Conservation (phyloP, 164 flowering plant genomes). For the Paratinospora sagittata region DNA sequence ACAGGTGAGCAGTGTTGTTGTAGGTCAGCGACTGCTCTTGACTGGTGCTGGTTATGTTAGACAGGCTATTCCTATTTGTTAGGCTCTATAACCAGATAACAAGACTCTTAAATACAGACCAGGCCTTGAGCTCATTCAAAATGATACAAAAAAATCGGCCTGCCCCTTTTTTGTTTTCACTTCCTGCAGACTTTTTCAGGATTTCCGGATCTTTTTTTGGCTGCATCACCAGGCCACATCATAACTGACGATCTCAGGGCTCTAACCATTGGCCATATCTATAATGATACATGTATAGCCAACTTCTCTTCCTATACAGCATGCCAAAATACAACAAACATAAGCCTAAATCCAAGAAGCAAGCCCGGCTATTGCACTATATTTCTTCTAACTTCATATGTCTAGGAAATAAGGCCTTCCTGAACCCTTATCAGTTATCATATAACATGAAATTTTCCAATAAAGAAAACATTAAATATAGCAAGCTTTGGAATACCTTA, state of each 20-base stretch:
- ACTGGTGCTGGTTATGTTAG: background rate
- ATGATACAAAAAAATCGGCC: background rate
- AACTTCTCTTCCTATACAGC: background rate
- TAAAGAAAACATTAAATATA: background rate
- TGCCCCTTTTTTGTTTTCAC: background rate
- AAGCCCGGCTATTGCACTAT: too few species aligned
- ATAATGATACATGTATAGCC: background rate
- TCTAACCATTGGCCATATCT: background rate
- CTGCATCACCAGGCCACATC: too few species aligned
- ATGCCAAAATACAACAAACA: background rate
- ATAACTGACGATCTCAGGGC: background rate
- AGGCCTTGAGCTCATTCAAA: background rate
- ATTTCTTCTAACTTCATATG: background rate
- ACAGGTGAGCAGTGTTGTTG: background rate
- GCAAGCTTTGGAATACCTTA: slow-evolving; percentile 44
- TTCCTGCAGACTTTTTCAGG: background rate
- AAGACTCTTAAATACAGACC: background rate
- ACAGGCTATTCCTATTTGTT: background rate
- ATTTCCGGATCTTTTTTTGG: background rate
- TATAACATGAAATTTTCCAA: background rate
- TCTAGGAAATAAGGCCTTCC: background rate
- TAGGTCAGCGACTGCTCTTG: background rate
- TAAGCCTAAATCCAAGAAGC: background rate
- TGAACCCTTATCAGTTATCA: background rate
- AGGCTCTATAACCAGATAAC: background rate